Percentiles rank a stretch among this genome's conserved stretches.
These are phyloP conservation scores for Cordyceps militaris DNA, from an alignment of 2,329 filamentous ascomycete species.

Conservation along the genomic window DNA sequence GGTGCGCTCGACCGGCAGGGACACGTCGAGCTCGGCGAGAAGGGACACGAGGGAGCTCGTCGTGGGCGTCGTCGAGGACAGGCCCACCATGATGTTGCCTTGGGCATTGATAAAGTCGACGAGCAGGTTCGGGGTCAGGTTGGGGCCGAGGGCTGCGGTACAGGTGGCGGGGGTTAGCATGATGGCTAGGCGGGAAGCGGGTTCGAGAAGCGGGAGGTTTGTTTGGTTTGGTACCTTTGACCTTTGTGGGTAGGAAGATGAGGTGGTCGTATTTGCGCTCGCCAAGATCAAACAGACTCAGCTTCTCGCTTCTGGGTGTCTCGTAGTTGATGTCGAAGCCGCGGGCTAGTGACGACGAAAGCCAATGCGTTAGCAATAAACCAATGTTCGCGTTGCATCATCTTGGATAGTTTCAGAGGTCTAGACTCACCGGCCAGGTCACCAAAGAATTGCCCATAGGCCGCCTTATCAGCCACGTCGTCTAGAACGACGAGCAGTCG, in stretches of 20 bases:
- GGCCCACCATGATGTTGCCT: slow-evolving; percentile 83
- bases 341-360: slow-evolving; percentile 49
- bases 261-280: slow-evolving; percentile 88
- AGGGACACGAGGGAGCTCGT: slow-evolving; percentile 69
- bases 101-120: slow-evolving; percentile 87
- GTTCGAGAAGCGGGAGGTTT: neutral
- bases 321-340: slow-evolving; percentile 77
- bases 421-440: slow-evolving; percentile 59
- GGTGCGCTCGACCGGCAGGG: slow-evolving; percentile 77
- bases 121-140: slow-evolving; percentile 76
- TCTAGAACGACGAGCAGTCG: slow-evolving; percentile 83
- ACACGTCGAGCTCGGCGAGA: slow-evolving; percentile 81
- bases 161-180: slow-evolving; percentile 2
- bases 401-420: neutral
- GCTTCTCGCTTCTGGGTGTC: slow-evolving; percentile 70
- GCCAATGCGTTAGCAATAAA: slow-evolving; percentile 4
- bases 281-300: slow-evolving; percentile 78
- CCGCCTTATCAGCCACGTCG: slow-evolving; percentile 69
- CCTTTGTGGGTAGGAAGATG: slow-evolving; percentile 78
- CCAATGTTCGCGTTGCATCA: neutral
- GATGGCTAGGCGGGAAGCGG: neutral
- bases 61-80: slow-evolving; percentile 64
- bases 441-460: slow-evolving; percentile 74
- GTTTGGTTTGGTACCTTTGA: slow-evolving; percentile 58
- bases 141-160: slow-evolving; percentile 69